A percentile compares a stretch with the other conserved stretches of the same genome.
Evolutionary conservation across 169 alveolate genomes (phyloP).

Genomic region (Besnoitia besnoiti): DNA sequence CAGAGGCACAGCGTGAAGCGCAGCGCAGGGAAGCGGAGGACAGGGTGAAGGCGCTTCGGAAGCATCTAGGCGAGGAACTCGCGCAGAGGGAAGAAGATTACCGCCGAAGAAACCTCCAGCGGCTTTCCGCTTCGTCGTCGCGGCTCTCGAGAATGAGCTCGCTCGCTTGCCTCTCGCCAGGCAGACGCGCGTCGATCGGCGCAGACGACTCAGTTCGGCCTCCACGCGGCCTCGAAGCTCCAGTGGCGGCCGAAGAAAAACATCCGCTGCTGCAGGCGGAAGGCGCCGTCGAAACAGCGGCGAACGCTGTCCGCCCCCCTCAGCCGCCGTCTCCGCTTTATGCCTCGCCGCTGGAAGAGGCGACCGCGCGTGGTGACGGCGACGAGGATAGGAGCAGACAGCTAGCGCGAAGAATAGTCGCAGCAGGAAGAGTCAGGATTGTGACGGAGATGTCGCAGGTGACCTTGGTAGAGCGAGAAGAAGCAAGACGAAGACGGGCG

Average conservation of each 20-base stretch:
- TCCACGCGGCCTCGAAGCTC: too few species aligned
- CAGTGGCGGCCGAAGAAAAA: too few species aligned
- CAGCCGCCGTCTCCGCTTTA: background rate
- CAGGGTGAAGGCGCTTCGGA: background rate
- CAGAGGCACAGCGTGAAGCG: background rate
- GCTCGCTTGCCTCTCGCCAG: background rate
- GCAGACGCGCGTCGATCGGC: background rate
- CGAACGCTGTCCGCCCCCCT: too few species aligned
- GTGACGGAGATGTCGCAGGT: background rate
- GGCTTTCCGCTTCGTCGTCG: background rate
- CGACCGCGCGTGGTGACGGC: background rate
- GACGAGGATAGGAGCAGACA: background rate
- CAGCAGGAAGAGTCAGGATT: background rate
- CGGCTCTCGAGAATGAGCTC: background rate
- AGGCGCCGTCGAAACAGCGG: too few species aligned
- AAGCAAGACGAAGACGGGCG: background rate
- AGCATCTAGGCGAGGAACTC: background rate
- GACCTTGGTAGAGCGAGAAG: background rate
- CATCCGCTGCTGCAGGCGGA: too few species aligned
- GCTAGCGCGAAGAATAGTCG: background rate
- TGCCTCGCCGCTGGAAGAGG: background rate
- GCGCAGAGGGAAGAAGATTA: background rate
- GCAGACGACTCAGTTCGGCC: too few species aligned
- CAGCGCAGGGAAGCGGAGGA: background rate
- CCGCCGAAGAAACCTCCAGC: background rate